These are phyloP conservation scores for Pulveroboletus ridleyi DNA, from an alignment of 1,284 basidiomycete species.

Conservation along the genomic window DNA sequence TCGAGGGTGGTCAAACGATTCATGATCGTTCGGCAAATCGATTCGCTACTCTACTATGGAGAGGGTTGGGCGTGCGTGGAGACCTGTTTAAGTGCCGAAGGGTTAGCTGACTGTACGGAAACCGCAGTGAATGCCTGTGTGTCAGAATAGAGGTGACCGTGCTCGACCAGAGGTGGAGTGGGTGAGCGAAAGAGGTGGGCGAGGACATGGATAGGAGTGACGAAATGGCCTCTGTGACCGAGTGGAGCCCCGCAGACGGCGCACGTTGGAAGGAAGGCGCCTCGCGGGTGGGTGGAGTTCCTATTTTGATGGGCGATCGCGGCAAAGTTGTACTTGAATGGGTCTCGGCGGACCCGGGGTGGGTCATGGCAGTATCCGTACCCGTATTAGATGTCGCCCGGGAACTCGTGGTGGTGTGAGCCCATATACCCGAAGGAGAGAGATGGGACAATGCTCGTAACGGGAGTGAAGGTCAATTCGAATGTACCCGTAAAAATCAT, in stretches of 20 bases:
- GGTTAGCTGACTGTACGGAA: slow-evolving; percentile 13
- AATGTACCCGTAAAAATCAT: slow-evolving; percentile 91
- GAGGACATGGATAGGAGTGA: slow-evolving; percentile 25
- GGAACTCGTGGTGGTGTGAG: too few species aligned
- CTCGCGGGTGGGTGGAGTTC: background rate
- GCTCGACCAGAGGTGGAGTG: slow-evolving; percentile 14
- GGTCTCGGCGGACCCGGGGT: slow-evolving; percentile 1
- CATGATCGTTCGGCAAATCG: slow-evolving; percentile 96
- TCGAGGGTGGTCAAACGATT: slow-evolving; percentile 90
- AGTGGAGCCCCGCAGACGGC: slow-evolving; percentile 14
- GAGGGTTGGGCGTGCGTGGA: background rate
- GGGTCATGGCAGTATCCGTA: background rate
- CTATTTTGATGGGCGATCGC: background rate
- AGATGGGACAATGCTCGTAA: too few species aligned
- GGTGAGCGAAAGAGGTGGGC: slow-evolving; percentile 8
- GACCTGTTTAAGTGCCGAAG: slow-evolving; percentile 13
- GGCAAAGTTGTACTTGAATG: slow-evolving; percentile 1
- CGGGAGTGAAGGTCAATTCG: slow-evolving; percentile 46
- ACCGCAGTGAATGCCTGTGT: slow-evolving; percentile 7
- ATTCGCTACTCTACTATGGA: slow-evolving; percentile 69
- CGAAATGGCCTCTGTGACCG: slow-evolving; percentile 32
- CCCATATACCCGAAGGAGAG: too few species aligned
- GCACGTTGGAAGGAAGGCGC: background rate
- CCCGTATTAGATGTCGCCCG: too few species aligned
- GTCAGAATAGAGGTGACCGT: slow-evolving; percentile 16